Conservation (phyloP, 768 basidiomycete species). For the Guyanaporus albipodus region DNA sequence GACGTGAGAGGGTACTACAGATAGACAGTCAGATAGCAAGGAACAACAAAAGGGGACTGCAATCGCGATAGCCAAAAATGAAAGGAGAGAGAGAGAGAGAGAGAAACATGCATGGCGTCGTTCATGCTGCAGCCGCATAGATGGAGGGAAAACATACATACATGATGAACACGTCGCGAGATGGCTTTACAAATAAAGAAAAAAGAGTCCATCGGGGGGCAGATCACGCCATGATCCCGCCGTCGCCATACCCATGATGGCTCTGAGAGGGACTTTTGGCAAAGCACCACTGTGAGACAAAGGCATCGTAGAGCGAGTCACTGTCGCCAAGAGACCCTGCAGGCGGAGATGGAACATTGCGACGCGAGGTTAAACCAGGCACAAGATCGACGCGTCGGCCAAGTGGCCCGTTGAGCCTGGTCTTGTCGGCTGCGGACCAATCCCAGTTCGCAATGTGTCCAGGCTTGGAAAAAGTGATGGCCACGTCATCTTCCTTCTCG, state of each 20-base stretch:
- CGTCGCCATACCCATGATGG: slow-evolving; percentile 8
- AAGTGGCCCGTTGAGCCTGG: background rate
- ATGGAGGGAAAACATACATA: too few relatives aligned
- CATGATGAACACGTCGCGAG: background rate
- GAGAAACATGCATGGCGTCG: too few relatives aligned
- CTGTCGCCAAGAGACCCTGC: slow-evolving; percentile 1
- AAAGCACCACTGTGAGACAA: slow-evolving; percentile 68
- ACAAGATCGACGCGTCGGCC: background rate
- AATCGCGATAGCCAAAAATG: background rate
- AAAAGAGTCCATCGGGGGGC: too few relatives aligned
- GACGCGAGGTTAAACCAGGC: slow-evolving; percentile 23
- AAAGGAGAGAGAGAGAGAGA: too few relatives aligned
- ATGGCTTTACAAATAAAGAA: slow-evolving; percentile 6
- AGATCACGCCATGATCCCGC: slow-evolving; percentile 20
- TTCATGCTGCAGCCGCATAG: too few relatives aligned
- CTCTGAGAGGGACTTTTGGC: slow-evolving; percentile 40
- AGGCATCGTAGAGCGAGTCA: slow-evolving; percentile 51
- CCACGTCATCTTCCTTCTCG: background rate
- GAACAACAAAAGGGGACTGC: background rate
- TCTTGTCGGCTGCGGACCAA: slow-evolving; percentile 15
- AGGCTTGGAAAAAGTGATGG: background rate
- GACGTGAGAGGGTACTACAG: background rate
- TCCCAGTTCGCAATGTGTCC: slow-evolving; percentile 20
- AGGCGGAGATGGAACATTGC: background rate
- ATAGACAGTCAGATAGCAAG: background rate